These are phyloP conservation scores for Eleusine coracana DNA, from an alignment of 176 grass and related monocot genomes.

Conservation along the genomic window DNA sequence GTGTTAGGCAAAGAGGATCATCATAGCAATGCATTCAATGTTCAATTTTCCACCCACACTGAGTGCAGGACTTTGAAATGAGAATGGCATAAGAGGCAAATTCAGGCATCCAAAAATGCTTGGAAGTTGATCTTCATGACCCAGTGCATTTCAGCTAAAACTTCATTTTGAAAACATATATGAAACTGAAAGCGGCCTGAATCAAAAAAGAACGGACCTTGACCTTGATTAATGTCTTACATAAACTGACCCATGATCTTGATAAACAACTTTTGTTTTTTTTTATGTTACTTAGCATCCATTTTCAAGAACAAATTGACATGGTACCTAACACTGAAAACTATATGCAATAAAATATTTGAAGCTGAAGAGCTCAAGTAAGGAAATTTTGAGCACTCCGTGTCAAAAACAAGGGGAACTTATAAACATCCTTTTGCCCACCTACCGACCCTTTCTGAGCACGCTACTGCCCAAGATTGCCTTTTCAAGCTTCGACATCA, in stretches of 20 bases:
- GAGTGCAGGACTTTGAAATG: slow-evolving; percentile 14
- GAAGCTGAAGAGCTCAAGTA: not conserved
- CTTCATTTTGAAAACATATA: not conserved
- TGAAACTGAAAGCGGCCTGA: not conserved
- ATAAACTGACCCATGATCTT: not conserved
- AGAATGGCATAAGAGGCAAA: not conserved
- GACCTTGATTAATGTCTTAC: not conserved
- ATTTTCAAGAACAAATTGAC: slow-evolving; percentile 23
- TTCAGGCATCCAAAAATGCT: not conserved
- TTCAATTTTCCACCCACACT: slow-evolving; percentile 24
- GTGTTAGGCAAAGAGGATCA: slow-evolving; percentile 34
- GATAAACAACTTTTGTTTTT: not conserved
- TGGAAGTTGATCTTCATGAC: not conserved
- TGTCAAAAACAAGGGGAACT: not conserved
- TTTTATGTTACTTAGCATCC: not conserved
- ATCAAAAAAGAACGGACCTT: not conserved
- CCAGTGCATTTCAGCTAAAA: not conserved
- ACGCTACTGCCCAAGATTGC: slow-evolving; percentile 51
- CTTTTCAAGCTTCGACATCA: slow-evolving; percentile 43
- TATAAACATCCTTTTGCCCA: slow-evolving; percentile 26
- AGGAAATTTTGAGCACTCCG: not conserved
- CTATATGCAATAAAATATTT: not conserved
- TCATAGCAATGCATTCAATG: slow-evolving; percentile 2
- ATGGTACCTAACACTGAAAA: slow-evolving; percentile 28
- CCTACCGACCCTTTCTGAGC: slow-evolving; percentile 28